Base-by-base conservation (phyloP, 1,139 yeast species). In the Taiozyma onychis region DNA sequence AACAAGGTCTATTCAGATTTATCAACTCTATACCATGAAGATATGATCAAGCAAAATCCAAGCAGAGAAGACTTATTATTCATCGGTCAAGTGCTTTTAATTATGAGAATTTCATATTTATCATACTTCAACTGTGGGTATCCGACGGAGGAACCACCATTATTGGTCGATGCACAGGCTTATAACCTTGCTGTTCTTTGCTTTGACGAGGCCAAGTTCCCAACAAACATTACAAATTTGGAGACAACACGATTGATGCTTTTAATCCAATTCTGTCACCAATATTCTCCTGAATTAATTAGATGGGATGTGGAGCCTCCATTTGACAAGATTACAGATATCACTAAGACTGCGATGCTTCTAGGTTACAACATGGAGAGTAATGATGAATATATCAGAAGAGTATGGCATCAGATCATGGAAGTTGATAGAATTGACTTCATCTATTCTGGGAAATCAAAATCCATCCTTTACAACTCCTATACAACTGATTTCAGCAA, bases 71-170 rank as follows among this genome's bases (percentile, higher is more conserved):
- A 50, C 8, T 41, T 47, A 9, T 34, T 45, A 10, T 47, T 50
- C n/a, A 27, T 50, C 14, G 52, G 50, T 6, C 52, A 50, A 22
- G n/a, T 50, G 4, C 37, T 50, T 1, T 14, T 47, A 10, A 32
- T 50, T 4, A 43, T 50, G 45, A 47, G 50, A 44, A 43, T 50
- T n/a, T n/a, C 44, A 5, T 50, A 28, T 18, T 39, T 50, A 11
- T 50, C 52, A 5, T 32, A 18, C 5, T 50, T 47, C 35, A 47
- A 45, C n/a, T 50, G 50, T 27, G 52, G 50, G 2, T 50, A 47
- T 24, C 45, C 45, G 6, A 39, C 45, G 22, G 37, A 43, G 7
- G 44, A 42, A 21, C 39, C 18, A 11, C 16, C 22, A 8, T 18
- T 45, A 2, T 39, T 35, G 11, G 42, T 50, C n/a, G 52, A 47